A percentile compares a stretch with the other conserved stretches of the same genome.
Conservation (phyloP, 305 asterid genomes). For the Fraxinus ornus region DNA sequence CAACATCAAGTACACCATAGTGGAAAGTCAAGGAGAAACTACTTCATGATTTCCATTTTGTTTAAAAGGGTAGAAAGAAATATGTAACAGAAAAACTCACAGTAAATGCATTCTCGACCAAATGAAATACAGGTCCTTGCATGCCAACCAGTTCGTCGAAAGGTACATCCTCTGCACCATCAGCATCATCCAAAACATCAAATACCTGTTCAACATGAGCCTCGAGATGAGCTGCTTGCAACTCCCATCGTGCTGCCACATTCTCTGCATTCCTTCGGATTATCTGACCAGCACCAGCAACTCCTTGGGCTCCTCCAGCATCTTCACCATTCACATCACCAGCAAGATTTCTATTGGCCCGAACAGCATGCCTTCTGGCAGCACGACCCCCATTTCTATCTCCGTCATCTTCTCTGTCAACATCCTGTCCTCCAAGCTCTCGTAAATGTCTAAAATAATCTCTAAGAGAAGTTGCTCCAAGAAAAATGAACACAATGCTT, state of each 20-base stretch:
- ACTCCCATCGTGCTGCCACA: conserved; percentile 94
- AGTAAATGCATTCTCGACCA: conserved; percentile 95
- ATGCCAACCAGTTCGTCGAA: conserved; percentile 98
- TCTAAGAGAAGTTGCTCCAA: conserved; percentile 96
- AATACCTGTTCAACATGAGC: conserved; percentile 99
- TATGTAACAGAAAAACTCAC: conserved; percentile 47
- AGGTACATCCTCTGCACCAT: conserved; percentile 99
- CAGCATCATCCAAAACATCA: conserved; percentile 98
- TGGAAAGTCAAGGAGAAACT: not conserved
- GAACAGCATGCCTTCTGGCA: conserved; percentile 79
- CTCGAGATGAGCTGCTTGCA: conserved; percentile 98
- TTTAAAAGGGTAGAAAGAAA: not conserved
- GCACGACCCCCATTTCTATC: conserved; percentile 95
- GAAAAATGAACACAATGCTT: conserved; percentile 91
- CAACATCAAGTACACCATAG: not conserved
- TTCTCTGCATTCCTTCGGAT: conserved; percentile 92
- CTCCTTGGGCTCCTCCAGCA: conserved; percentile 80
- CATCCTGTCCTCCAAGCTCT: conserved; percentile 96
- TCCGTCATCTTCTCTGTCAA: conserved; percentile 87
- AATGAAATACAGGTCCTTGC: conserved; percentile 99
- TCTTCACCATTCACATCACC: conserved; percentile 83
- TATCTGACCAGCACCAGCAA: conserved; percentile 90
- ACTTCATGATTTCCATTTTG: not conserved
- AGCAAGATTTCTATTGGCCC: conserved; percentile 67
- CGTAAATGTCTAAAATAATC: conserved; percentile 90